These are phyloP conservation scores for Metarhizium anisopliae DNA, from an alignment of 2,329 filamentous ascomycete genomes.

Conservation along the genomic window DNA sequence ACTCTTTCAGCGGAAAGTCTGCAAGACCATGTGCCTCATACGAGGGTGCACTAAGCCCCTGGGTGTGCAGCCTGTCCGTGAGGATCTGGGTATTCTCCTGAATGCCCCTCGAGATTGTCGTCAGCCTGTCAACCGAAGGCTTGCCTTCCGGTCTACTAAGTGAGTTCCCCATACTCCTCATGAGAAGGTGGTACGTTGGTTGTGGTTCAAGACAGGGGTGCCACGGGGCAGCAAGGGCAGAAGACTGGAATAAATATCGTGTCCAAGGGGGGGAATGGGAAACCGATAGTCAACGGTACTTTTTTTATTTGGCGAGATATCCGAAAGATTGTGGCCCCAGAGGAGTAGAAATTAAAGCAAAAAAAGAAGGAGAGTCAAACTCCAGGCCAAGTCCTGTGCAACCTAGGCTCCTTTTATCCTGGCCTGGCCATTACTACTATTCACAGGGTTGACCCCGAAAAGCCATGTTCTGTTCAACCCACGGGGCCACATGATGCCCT, in stretches of 20 bases:
- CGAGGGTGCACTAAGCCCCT: conserved; percentile 13
- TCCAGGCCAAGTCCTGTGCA: background rate
- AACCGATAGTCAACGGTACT: too few species aligned
- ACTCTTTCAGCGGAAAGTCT: conserved; percentile 10
- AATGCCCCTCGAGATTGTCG: conserved; percentile 10
- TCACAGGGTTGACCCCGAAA: background rate
- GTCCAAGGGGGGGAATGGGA: too few species aligned
- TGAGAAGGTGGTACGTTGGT: background rate
- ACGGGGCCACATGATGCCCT: too few species aligned
- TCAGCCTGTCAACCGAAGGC: conserved; percentile 10
- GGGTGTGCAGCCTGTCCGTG: conserved; percentile 8
- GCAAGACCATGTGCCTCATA: conserved; percentile 10
- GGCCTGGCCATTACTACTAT: background rate
- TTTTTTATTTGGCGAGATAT: too few species aligned
- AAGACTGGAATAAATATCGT: too few species aligned
- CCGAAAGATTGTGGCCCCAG: too few species aligned
- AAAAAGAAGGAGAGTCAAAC: background rate
- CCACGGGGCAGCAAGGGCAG: too few species aligned
- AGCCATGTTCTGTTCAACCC: background rate
- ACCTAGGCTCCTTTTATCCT: background rate
- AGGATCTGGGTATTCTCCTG: conserved; percentile 12
- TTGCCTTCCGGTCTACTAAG: background rate
- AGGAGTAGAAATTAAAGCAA: too few species aligned
- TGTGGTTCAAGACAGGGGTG: background rate
- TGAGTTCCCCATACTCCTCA: conserved; percentile 2